phyloP scores from a whole-genome alignment of 345 rosid genomes.

The Citrus sp. region DNA sequence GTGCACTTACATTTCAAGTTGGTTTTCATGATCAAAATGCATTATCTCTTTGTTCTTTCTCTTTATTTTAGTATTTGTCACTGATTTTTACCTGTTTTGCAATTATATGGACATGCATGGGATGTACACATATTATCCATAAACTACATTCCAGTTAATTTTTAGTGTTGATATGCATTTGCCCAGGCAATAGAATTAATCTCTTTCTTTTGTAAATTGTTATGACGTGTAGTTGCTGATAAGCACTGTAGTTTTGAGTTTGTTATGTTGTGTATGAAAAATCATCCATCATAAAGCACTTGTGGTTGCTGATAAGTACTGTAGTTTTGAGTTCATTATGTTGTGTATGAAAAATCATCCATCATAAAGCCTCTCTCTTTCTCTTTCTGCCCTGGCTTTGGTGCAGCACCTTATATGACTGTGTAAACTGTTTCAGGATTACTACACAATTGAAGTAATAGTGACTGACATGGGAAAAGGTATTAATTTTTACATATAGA shows the following conservation, averaged over 20 bases:
- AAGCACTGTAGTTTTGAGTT: not conserved
- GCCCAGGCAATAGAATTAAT: not conserved
- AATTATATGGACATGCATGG: not conserved
- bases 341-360: not conserved
- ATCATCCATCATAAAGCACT: not conserved
- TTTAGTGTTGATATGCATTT: not conserved
- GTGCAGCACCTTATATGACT: not conserved
- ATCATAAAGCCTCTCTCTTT: not conserved
- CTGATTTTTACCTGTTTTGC: not conserved
- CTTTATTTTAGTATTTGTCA: not conserved
- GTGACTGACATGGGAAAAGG: constrained; percentile 79
- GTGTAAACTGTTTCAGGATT: constrained; percentile 50
- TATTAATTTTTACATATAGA: constrained; percentile 13
- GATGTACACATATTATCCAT: not conserved
- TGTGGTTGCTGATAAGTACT: too few relatives aligned
- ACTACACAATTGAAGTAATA: constrained; percentile 54
- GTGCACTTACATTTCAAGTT: not conserved
- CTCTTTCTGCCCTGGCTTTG: not conserved
- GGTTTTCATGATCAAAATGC: not conserved
- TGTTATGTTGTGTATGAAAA: not conserved
- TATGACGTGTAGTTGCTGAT: not conserved
- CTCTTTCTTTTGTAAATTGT: not conserved
- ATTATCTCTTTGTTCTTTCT: not conserved
- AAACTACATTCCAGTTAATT: not conserved
- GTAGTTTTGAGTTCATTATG: not conserved